Base-by-base conservation (phyloP, 2,329 filamentous ascomycete species). In the Xylaria polymorpha region DNA sequence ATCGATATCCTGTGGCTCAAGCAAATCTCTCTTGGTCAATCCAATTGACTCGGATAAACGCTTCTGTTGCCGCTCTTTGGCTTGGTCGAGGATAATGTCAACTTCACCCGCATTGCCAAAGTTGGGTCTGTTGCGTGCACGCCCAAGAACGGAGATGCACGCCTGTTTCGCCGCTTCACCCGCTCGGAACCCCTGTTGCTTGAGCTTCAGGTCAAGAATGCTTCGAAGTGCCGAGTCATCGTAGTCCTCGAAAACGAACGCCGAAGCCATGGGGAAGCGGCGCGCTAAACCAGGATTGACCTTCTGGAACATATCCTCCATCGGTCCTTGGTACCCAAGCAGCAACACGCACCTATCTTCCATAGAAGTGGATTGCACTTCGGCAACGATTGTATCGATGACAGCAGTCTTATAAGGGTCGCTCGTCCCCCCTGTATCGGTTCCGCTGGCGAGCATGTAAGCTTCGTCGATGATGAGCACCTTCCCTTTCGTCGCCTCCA, bases 381-480 rank as follows among this genome's bases (percentile, higher is more conserved):
- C 89, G 0, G 90, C 89, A 0, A 94, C 92, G 14, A 94, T 89
- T 0, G 90, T 93, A 72, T 94, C 92, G 3, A 94, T 84, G 0
- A 93, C 90, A 0, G 88, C 90, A 0, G 83, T 85, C 76, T 88
- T 91, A 80, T 80, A 94, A 0, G 80, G 76, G 15, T 82, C 81
- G 18, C 58, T 59, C 18, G 20, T 44, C 2, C 62, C 66, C 9
- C 66, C 66, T 15, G 6, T 41, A 20, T 53, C 62, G 4, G 61
- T 59, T 1, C 77, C 77, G 0, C 81, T 81, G 1, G 80, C 78
- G 55, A 95, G 82, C 41, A 89, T 88, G 71, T 95, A 94, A 0
- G 92, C 92, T 75, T 96, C 92, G 70, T 95, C 92, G 2, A 95
- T 94, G 15, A 95, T 87, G 0, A 95, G 84, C 0, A 94, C 91